Conservation (phyloP, 2,329 filamentous ascomycete species). For the Trichoderma lentiforme region DNA sequence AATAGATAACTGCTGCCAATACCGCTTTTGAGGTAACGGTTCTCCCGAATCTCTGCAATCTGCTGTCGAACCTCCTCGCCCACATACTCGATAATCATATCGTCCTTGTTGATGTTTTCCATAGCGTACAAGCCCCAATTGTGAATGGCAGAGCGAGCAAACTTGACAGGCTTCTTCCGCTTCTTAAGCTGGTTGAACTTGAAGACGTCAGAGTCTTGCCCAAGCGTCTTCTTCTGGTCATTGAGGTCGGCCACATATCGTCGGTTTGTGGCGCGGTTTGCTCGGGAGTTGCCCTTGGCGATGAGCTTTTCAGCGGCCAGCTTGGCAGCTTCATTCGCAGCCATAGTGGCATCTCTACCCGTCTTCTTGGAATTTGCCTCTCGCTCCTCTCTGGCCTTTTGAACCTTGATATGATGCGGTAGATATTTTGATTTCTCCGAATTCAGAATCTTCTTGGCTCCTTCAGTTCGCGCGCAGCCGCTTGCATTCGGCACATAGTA, state of each 20-base stretch:
- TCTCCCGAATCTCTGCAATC: conserved; percentile 93
- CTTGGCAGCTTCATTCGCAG: conserved; percentile 67
- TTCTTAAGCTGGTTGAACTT: conserved; percentile 99
- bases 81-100: conserved; percentile 99
- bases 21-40: conserved; percentile 88
- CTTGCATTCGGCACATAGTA: conserved; percentile 83
- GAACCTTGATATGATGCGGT: conserved; percentile 94
- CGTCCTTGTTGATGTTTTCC: conserved; percentile 93
- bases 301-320: conserved; percentile 75
- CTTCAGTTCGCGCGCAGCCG: conserved; percentile 87
- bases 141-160: conserved; percentile 95
- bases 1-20: conserved; percentile 98
- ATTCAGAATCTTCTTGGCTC: conserved; percentile 91
- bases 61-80: conserved; percentile 96
- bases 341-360: conserved; percentile 61
- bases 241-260: conserved; percentile 93
- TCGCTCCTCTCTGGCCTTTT: conserved; percentile 86
- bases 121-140: conserved; percentile 98
- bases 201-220: conserved; percentile 82
- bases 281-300: conserved; percentile 85
- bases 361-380: conserved; percentile 68
- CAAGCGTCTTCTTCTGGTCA: conserved; percentile 83
- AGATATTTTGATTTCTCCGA: conserved; percentile 98
- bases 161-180: conserved; percentile 98
- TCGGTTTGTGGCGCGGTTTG: conserved; percentile 92